These are phyloP conservation scores for Debaryomyces coudertii DNA, from an alignment of 1,139 yeast genomes.

Conservation along the genomic window DNA sequence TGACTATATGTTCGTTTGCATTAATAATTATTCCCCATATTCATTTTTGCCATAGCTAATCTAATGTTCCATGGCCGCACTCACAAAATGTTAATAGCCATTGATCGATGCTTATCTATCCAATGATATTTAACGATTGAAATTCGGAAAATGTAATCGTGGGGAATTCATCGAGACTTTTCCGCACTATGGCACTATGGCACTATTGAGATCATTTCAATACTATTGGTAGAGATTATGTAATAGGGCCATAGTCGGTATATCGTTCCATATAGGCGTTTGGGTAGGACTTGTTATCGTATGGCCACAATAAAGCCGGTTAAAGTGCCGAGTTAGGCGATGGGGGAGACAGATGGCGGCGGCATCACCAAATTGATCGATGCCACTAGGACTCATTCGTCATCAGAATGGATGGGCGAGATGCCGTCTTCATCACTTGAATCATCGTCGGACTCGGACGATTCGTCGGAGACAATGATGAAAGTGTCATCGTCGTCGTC, in stretches of 20 bases:
- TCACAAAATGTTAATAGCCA: slow-evolving; percentile 4
- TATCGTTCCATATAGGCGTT: neutral
- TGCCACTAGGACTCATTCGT: neutral
- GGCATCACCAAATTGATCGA: neutral
- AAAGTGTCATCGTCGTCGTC: slow-evolving; percentile 34
- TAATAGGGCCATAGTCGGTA: neutral
- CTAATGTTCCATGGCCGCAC: slow-evolving; percentile 1
- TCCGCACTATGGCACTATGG: slow-evolving; percentile 2
- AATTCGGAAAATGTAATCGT: neutral
- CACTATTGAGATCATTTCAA: neutral
- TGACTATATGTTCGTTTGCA: slow-evolving; percentile 2
- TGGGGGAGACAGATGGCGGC: neutral
- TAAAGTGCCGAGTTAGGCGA: neutral
- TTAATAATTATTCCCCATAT: slow-evolving; percentile 5
- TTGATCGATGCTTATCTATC: slow-evolving; percentile 7
- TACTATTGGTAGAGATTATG: neutral
- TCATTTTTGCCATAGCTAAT: slow-evolving; percentile 5
- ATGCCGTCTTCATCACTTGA: slow-evolving; percentile 21
- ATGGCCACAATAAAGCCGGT: neutral
- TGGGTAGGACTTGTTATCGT: neutral
- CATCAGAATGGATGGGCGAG: neutral
- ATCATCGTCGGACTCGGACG: slow-evolving; percentile 20
- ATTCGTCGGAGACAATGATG: slow-evolving; percentile 21
- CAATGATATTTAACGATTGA: slow-evolving; percentile 5
- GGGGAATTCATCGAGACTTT: neutral